phyloP scores from a whole-genome alignment of 768 basidiomycete genomes.

The Trametes cubensis region DNA sequence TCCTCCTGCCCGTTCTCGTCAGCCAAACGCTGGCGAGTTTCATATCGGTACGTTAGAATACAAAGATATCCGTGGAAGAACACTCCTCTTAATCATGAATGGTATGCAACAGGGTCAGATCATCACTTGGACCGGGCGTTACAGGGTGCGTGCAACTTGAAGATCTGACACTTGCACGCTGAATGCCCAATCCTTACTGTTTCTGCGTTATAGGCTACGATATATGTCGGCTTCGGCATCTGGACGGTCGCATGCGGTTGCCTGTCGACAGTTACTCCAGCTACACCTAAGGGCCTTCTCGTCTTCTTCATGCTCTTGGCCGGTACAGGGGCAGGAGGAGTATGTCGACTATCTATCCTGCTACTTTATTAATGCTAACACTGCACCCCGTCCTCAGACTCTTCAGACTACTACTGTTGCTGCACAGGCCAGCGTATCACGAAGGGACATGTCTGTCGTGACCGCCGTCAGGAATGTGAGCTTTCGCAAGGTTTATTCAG shows the following conservation, averaged over 20 bases:
- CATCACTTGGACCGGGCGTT: slow-evolving; percentile 66
- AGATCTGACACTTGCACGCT: not conserved
- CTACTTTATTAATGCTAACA: slow-evolving; percentile 20
- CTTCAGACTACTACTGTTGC: slow-evolving; percentile 69
- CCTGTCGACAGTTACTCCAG: slow-evolving; percentile 60
- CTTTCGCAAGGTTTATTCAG: not conserved
- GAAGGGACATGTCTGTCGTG: slow-evolving; percentile 77
- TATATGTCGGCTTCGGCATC: slow-evolving; percentile 64
- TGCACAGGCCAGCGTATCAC: slow-evolving; percentile 69
- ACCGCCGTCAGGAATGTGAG: slow-evolving; percentile 65
- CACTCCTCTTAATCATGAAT: not conserved
- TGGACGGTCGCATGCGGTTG: slow-evolving; percentile 75
- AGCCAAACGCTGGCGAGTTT: slow-evolving; percentile 64
- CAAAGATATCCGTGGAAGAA: no score
- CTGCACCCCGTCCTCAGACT: slow-evolving; percentile 39
- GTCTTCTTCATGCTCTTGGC: slow-evolving; percentile 45
- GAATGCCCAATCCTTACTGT: not conserved
- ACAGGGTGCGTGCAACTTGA: slow-evolving; percentile 48
- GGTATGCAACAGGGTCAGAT: slow-evolving; percentile 50
- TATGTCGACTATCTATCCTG: not conserved
- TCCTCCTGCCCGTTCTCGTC: slow-evolving; percentile 70
- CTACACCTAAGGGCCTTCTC: slow-evolving; percentile 51
- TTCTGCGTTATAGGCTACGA: slow-evolving; percentile 45
- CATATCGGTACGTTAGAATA: slow-evolving; percentile 41
- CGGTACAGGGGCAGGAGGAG: slow-evolving; percentile 33